phyloP scores from a whole-genome alignment of 2,329 filamentous ascomycete species.

The Trichoderma endophyticum region DNA sequence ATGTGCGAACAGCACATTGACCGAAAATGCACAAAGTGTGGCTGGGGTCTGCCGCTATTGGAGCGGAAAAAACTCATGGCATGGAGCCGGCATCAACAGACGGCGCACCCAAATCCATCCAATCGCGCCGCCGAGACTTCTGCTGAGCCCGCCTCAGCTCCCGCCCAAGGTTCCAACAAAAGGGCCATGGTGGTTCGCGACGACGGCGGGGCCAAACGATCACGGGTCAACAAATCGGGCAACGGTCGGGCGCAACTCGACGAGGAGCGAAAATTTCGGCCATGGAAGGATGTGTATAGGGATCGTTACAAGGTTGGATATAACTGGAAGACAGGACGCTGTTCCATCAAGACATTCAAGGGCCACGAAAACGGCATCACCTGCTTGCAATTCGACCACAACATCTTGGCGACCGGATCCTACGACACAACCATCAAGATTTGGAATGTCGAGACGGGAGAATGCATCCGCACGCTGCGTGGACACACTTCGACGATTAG shows the following conservation, averaged over 20 bases:
- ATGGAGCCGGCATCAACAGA: slow-evolving; percentile 80
- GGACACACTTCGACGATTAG: slow-evolving; percentile 84
- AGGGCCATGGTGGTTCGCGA: slow-evolving; percentile 29
- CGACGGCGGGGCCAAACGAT: slow-evolving; percentile 37
- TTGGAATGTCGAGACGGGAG: slow-evolving; percentile 87
- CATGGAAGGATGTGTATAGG: slow-evolving; percentile 95
- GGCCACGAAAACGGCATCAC: slow-evolving; percentile 76
- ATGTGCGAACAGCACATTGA: slow-evolving; percentile 99
- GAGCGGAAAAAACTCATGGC: slow-evolving; percentile 85
- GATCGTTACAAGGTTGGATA: slow-evolving; percentile 93
- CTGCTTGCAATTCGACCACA: slow-evolving; percentile 68
- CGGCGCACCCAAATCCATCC: slow-evolving; percentile 42
- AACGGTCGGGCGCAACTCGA: slow-evolving; percentile 37
- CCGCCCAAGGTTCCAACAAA: slow-evolving; percentile 33
- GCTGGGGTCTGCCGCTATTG: slow-evolving; percentile 86
- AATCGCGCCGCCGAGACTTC: slow-evolving; percentile 28
- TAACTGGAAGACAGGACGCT: slow-evolving; percentile 96
- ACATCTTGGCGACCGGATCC: slow-evolving; percentile 86
- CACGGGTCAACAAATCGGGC: slow-evolving; percentile 26
- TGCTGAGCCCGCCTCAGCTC: slow-evolving; percentile 22
- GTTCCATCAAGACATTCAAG: slow-evolving; percentile 76
- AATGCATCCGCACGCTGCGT: slow-evolving; percentile 77
- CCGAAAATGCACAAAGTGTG: slow-evolving; percentile 89
- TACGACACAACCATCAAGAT: slow-evolving; percentile 96
- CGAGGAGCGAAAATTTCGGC: slow-evolving; percentile 54